These are phyloP conservation scores for Fusarium devonianum DNA, from an alignment of 2,329 filamentous ascomycete species.

Conservation along the genomic window DNA sequence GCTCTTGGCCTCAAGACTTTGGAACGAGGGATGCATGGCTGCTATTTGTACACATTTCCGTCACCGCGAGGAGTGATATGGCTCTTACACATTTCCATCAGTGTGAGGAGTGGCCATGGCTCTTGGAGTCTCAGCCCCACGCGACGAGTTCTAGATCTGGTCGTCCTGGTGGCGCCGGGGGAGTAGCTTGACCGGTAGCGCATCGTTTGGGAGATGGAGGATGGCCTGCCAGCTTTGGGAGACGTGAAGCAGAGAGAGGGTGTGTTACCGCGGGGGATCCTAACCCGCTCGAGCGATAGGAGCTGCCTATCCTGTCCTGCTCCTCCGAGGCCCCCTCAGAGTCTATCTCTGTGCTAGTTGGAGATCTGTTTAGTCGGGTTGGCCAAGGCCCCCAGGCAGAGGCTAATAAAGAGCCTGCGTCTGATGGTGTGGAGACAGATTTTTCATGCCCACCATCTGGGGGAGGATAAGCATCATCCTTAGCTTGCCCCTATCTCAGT, in stretches of 20 bases:
- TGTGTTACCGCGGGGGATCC: constrained; percentile 33
- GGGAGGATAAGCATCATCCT: neutral
- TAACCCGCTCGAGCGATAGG: constrained; percentile 19
- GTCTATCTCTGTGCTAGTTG: constrained; percentile 25
- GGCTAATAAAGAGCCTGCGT: constrained; percentile 7
- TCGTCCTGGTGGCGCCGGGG: constrained; percentile 18
- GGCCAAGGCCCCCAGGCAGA: constrained; percentile 5
- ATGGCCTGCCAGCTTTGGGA: constrained; percentile 6
- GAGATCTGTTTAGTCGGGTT: constrained; percentile 8
- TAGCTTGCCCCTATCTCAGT: constrained; percentile 27
- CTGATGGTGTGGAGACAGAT: constrained; percentile 28
- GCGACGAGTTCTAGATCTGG: constrained; percentile 25
- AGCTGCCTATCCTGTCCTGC: constrained; percentile 11
- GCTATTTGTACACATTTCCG: constrained; percentile 33
- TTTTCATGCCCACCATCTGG: constrained; percentile 25
- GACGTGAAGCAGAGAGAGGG: constrained; percentile 22
- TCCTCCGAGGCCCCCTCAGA: constrained; percentile 14
- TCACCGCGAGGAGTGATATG: too few relatives aligned
- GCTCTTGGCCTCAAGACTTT: constrained; percentile 28
- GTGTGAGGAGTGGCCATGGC: neutral
- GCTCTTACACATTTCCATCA: too few relatives aligned
- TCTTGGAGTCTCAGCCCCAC: constrained; percentile 11
- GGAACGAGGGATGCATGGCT: constrained; percentile 5
- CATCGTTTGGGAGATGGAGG: constrained; percentile 21
- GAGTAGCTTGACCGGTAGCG: constrained; percentile 5